Evolutionary conservation across 2,329 filamentous ascomycete genomes (phyloP).

Genomic region (Ophiosphaerella narmari): DNA sequence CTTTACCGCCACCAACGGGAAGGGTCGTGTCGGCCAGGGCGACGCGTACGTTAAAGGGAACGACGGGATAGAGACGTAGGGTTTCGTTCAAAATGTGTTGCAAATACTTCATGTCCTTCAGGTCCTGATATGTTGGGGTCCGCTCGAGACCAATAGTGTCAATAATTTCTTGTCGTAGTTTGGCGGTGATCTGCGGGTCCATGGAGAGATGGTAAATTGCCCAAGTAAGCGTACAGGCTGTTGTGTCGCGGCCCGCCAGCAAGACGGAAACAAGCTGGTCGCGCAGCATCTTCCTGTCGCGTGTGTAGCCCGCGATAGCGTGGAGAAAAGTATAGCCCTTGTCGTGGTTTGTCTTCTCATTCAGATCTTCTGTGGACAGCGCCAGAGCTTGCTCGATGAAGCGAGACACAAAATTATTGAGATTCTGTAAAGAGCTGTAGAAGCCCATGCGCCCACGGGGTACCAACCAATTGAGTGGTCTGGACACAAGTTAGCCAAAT

Average conservation of each 20-base stretch:
- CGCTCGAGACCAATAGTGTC: conserved; percentile 65
- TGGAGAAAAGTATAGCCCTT: conserved; percentile 83
- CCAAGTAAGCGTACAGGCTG: conserved; percentile 80
- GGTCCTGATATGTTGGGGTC: conserved; percentile 71
- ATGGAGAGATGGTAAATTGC: conserved; percentile 79
- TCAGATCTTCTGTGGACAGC: conserved; percentile 72
- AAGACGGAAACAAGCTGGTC: conserved; percentile 78
- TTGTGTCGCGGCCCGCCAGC: conserved; percentile 86
- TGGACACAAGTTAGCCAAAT: conserved; percentile 26
- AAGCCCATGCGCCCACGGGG: conserved; percentile 66
- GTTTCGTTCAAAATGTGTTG: conserved; percentile 44
- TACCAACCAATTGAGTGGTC: conserved; percentile 66
- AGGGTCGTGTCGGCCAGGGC: conserved; percentile 55
- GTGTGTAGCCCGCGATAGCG: conserved; percentile 79
- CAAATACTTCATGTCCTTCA: conserved; percentile 85
- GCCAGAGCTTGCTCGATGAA: conserved; percentile 77
- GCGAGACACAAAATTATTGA: conserved; percentile 76
- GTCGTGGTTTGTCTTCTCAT: conserved; percentile 72
- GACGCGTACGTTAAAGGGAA: conserved; percentile 56
- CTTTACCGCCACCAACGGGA: conserved; percentile 54
- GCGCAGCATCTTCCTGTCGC: conserved; percentile 68
- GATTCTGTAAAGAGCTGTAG: conserved; percentile 65
- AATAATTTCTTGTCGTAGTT: conserved; percentile 75
- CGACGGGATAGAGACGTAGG: conserved; percentile 55
- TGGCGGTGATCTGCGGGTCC: conserved; percentile 68